Evolutionary conservation across 495 filamentous ascomycete genomes (phyloP).

Genomic region (Annulohypoxylon nitens): DNA sequence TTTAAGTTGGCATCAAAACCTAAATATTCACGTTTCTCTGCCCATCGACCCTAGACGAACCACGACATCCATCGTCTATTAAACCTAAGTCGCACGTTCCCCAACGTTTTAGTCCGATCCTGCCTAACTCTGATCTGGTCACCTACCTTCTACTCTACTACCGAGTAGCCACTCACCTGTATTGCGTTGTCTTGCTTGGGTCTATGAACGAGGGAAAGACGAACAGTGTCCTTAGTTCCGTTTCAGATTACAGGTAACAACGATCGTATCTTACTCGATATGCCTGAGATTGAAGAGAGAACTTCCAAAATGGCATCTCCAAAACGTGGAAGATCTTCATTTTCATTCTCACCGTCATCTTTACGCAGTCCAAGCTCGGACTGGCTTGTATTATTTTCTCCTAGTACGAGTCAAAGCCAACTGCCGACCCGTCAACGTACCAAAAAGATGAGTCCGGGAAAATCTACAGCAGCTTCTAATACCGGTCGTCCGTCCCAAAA

Average conservation of each 20-base stretch:
- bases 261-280: slow-evolving; percentile 13
- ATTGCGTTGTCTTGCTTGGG: slow-evolving; percentile 6
- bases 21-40: slow-evolving; percentile 26
- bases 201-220: slow-evolving; percentile 20
- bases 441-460: slow-evolving; percentile 35
- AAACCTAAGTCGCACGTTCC: slow-evolving; percentile 43
- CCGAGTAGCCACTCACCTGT: background rate
- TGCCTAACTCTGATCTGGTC: slow-evolving; percentile 28
- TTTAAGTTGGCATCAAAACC: slow-evolving; percentile 34
- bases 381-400: slow-evolving; percentile 30
- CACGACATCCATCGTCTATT: slow-evolving; percentile 8
- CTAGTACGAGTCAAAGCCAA: slow-evolving; percentile 27
- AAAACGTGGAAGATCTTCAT: slow-evolving; percentile 37
- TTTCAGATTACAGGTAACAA: slow-evolving; percentile 33
- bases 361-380: slow-evolving; percentile 29
- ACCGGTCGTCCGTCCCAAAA: slow-evolving; percentile 28
- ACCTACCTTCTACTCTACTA: background rate
- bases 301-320: slow-evolving; percentile 21
- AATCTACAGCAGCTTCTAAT: slow-evolving; percentile 9
- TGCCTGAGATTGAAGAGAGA: slow-evolving; percentile 2
- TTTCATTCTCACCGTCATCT: slow-evolving; percentile 33
- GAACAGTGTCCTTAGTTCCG: slow-evolving; percentile 22
- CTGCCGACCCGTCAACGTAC: slow-evolving; percentile 34
- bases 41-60: slow-evolving; percentile 27
- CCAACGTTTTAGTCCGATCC: slow-evolving; percentile 30